These are phyloP conservation scores for Neofusicoccum sp. DNA, from an alignment of 2,329 filamentous ascomycete genomes.

Conservation along the genomic window DNA sequence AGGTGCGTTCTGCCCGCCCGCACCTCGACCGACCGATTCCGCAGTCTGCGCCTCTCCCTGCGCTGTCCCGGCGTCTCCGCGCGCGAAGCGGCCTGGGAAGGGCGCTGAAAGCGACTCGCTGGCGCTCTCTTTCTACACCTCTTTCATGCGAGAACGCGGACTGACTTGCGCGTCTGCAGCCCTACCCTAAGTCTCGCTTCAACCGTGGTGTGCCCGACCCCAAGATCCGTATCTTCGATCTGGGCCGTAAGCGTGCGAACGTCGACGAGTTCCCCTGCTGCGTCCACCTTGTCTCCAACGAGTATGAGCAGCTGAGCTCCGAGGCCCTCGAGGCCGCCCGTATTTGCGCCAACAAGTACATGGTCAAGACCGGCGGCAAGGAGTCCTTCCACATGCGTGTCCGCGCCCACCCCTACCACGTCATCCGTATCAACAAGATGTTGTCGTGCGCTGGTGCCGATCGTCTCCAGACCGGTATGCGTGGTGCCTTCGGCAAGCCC, in stretches of 20 bases:
- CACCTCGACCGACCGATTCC: background rate
- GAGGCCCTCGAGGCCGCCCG: constrained; percentile 99
- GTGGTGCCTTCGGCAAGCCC: constrained; percentile 99
- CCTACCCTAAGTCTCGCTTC: constrained; percentile 99
- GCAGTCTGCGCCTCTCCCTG: background rate
- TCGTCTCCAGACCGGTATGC: constrained; percentile 99
- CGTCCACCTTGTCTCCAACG: constrained; percentile 99
- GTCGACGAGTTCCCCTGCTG: constrained; percentile 98
- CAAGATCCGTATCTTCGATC: constrained; percentile 95
- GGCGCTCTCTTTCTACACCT: background rate
- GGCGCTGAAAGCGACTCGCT: background rate
- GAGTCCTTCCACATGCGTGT: constrained; percentile 70
- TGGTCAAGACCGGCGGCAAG: constrained; percentile 68
- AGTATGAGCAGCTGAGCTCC: constrained; percentile 99
- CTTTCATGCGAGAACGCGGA: background rate
- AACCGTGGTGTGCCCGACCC: constrained; percentile 94
- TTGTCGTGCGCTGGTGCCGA: constrained; percentile 99
- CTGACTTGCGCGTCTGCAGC: constrained; percentile 50
- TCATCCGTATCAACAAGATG: constrained; percentile 99
- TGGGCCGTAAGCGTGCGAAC: constrained; percentile 96
- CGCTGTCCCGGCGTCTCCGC: background rate
- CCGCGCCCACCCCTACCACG: constrained; percentile 97
- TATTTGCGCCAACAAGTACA: constrained; percentile 99
- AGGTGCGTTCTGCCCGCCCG: constrained; percentile 61
- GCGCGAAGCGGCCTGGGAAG: background rate